Evolutionary conservation across 2,329 filamentous ascomycete genomes (phyloP), one percentile per base, ranked within the genome.

Genomic region (Gyromitra esculenta): DNA sequence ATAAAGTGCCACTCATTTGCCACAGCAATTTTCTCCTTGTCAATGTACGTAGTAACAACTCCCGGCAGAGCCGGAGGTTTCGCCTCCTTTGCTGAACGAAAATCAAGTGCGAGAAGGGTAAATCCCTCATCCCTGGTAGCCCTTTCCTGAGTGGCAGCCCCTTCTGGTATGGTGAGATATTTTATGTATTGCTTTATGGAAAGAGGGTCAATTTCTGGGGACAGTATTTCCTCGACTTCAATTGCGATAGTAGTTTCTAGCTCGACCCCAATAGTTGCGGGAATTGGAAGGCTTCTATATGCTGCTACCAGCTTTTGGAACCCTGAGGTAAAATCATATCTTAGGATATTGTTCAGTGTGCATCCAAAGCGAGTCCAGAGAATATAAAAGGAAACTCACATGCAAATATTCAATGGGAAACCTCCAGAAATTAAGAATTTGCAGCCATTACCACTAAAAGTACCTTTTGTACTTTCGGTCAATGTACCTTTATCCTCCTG

Each of bases 1-100:
- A 66, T 60, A 73, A 73, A 50, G 41, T 73, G 52, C 69, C 69
- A 73, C 39, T 73, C 39, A 39, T 73, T 73, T 50, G 1, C 15
- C 41, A 73, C 62, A 8, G 39, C 13, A 41, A 54, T 21, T 4
- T 21, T 59, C 13, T 50, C 43, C n/a, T n/a, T 56, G 7, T 11
- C 18, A 9, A 39, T 57, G 21, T 73, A 73, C 15, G 69, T 73
- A 39, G 60, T 73, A n/a, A 52, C 39, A 41, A 73, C 60, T 11
- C 35, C 57, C 5, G 69, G 69, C 18, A 65, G 25, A 66, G 50
- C 25, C 7, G 39, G 50, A 11, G 39, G 50, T 15, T n/a, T 39
- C 15, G 48, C 3, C 25, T 66, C 69, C 18, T 6, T 73, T 31
- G 59, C 60, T 5, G 15, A 50, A 5, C 60, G 37, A 15, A 73